Evolutionary conservation across 2,329 filamentous ascomycete genomes (phyloP), one percentile per base, ranked within the genome.

Genomic region (Alternaria dauci): DNA sequence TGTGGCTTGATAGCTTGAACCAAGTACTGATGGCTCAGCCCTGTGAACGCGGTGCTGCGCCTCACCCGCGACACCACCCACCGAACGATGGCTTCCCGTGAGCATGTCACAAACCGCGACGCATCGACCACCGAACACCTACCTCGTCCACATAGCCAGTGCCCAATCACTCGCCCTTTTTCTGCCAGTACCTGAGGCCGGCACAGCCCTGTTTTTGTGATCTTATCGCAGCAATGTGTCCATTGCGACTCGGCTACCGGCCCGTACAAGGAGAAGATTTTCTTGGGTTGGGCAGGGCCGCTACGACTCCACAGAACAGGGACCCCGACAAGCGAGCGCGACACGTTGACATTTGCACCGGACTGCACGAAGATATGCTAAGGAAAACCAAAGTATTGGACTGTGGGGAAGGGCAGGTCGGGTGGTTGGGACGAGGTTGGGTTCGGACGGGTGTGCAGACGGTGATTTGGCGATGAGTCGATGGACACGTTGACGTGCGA

Each of bases 161-260:
- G 32, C 47, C 70, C 70, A 73, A 73, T 73, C n/a, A 46, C 8
- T 5, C 9, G 2, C 18, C n/a, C 23, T 60, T 58, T 74, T 74
- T 74, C 69, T 75, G 72, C 71, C 72, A 58, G 48, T 44, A 59
- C 43, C 46, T 60, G 58, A 69, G 65, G 66, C 67, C 26, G 50
- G 70, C 69, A 70, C 65, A 64, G 67, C 69, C 71, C 63, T 70
- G 72, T 55, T 48, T 38, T 39, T 18, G 34, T 26, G 20, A 50
- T 47, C 32, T 28, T 41, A 53, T 25, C 32, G n/a, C 41, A 55
- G 34, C 41, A 16, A 30, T 42, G 58, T 51, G 38, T 42, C 46
- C 44, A 39, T 52, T 20, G 38, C 23, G n/a, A 47, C 34, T 43
- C 39, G 55, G 46, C 38, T 42, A 59, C 20, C 1, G 50, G 7